Conservation (phyloP, 2,329 filamentous ascomycete species). For the Aspergillus unguis region DNA sequence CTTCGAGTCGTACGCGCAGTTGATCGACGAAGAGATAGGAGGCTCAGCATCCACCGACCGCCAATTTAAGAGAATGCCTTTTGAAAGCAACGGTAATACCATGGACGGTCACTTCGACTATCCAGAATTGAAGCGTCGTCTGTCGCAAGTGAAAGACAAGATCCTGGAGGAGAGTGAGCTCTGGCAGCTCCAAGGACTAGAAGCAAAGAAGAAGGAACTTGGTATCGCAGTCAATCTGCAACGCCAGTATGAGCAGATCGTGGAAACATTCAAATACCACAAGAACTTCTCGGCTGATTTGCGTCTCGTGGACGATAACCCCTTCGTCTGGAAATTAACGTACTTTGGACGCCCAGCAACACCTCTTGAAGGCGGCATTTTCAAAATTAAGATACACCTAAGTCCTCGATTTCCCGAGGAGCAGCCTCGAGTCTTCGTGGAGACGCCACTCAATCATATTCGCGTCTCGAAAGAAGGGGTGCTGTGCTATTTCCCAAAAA, state of each 20-base stretch:
- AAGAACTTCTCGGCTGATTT: constrained; percentile 71
- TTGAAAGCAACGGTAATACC: constrained; percentile 70
- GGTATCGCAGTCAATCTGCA: constrained; percentile 78
- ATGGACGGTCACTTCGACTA: constrained; percentile 91
- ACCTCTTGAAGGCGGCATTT: constrained; percentile 86
- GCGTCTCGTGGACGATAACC: constrained; percentile 73
- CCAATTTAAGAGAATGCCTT: constrained; percentile 77
- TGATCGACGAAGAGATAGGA: constrained; percentile 57
- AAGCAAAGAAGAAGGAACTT: constrained; percentile 61
- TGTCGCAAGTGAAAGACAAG: constrained; percentile 65
- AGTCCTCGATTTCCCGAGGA: constrained; percentile 84
- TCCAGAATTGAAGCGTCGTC: constrained; percentile 64
- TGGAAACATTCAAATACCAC: constrained; percentile 68
- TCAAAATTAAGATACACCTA: constrained; percentile 74
- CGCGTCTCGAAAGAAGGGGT: constrained; percentile 76
- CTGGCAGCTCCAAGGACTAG: constrained; percentile 70
- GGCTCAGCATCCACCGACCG: constrained; percentile 53
- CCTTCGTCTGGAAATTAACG: constrained; percentile 83
- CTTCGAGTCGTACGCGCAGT: constrained; percentile 76
- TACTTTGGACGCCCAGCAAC: constrained; percentile 93
- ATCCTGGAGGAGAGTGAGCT: constrained; percentile 67
- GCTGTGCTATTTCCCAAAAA: constrained; percentile 73
- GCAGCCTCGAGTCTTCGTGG: constrained; percentile 77
- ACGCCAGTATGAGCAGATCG: constrained; percentile 79
- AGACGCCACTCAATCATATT: constrained; percentile 83